Evolutionary conservation across 164 flowering plant genomes (phyloP).

Genomic region (Vitis riparia): DNA sequence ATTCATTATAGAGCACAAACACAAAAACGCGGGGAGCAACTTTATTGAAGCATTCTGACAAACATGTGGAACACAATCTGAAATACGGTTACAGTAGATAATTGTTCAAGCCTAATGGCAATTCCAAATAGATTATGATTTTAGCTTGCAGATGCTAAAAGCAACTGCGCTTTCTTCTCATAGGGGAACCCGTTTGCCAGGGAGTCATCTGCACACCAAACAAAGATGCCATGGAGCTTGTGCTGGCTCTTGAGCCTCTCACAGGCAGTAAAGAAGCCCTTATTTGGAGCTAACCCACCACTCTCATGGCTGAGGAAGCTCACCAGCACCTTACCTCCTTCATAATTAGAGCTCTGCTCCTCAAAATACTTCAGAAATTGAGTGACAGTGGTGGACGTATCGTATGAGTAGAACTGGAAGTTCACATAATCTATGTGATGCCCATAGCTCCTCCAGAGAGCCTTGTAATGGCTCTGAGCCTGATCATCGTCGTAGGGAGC

Average conservation of each 20-base stretch:
- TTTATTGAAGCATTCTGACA: not conserved
- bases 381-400: constrained; percentile 15
- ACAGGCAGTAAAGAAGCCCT: constrained; percentile 14
- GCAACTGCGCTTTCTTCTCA: constrained; percentile 8
- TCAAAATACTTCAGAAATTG: constrained; percentile 15
- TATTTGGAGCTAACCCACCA: constrained; percentile 1
- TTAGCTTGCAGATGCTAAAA: constrained; percentile 17
- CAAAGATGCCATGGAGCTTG: constrained; percentile 13
- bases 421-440: constrained; percentile 54
- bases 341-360: constrained; percentile 9
- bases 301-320: constrained; percentile 16
- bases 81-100: constrained; percentile 43
- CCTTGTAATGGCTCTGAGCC: constrained; percentile 11
- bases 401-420: constrained; percentile 36
- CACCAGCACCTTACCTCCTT: constrained; percentile 18
- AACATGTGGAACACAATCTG: too few relatives aligned
- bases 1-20: too few relatives aligned
- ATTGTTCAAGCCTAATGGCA: constrained; percentile 31
- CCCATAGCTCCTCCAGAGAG: constrained; percentile 24
- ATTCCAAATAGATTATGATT: constrained; percentile 1
- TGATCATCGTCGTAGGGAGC: constrained; percentile 1
- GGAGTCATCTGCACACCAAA: constrained; percentile 18
- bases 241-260: not conserved
- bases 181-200: constrained; percentile 2
- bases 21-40: not conserved